A percentile compares a stretch with the other conserved stretches of the same genome.
Conservation (phyloP, 306 rosid species). For the Citrullus amarus region DNA sequence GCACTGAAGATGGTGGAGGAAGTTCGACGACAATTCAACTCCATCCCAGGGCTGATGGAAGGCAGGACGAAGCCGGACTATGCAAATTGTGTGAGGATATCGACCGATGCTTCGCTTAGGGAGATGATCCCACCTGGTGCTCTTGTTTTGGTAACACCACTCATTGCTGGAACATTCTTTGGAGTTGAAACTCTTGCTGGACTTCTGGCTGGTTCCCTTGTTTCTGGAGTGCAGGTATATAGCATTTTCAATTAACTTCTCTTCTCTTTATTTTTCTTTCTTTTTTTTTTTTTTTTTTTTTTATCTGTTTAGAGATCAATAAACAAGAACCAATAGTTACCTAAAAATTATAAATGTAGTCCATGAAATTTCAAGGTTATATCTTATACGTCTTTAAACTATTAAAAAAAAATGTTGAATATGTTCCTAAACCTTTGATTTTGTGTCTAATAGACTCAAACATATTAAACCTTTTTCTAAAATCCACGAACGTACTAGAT, state of each 20-base stretch:
- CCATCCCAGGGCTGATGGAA: conserved; percentile 44
- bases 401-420: too few species aligned
- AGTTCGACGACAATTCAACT: conserved; percentile 50
- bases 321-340: background rate
- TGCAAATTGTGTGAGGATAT: conserved; percentile 57
- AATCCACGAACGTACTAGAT: too few species aligned
- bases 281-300: background rate
- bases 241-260: background rate
- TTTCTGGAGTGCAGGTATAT: conserved; percentile 64
- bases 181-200: conserved; percentile 70
- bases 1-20: conserved; percentile 77
- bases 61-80: conserved; percentile 57
- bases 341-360: too few species aligned
- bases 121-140: conserved; percentile 78
- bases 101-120: conserved; percentile 53
- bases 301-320: background rate
- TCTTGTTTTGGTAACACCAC: conserved; percentile 53
- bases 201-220: conserved; percentile 60
- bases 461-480: too few species aligned
- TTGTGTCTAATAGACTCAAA: too few species aligned
- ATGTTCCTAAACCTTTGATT: too few species aligned
- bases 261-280: background rate
- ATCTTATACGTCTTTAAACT: too few species aligned
- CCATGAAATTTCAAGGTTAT: too few species aligned
- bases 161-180: conserved; percentile 54